Base-by-base conservation (phyloP, 2,329 filamentous ascomycete genomes). In the Colletotrichum godetiae region DNA sequence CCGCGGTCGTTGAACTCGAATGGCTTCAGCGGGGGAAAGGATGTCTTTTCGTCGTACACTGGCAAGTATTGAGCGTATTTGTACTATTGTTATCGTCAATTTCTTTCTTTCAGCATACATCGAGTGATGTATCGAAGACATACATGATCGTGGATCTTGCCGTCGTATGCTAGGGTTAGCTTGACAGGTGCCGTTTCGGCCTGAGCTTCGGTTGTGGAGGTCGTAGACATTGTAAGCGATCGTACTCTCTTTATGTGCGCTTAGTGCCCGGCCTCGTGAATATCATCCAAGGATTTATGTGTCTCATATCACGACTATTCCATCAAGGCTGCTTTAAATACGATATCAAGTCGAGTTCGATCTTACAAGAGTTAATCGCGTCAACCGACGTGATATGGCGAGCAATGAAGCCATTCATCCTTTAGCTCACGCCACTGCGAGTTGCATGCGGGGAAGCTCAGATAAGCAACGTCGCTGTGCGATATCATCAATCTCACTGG, bases 141-240 rank as follows among this genome's bases (percentile, higher is more conserved):
- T 59, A 67, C 68, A n/a, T 67, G 22, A 5, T 63, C 57, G 6
- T 73, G 64, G 46, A 67, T 68, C 27, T 68, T 52, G 2, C 68
- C 64, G 6, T 73, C 64, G 56, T 68, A 74, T 0, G 72, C 72
- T 27, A 68, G 33, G 3, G 58, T 65, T 4, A 76, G 65, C 13
- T 67, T 42, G 49, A 64, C 19, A 11, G 71, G 52, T 4, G 42
- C 55, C 31, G 35, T 33, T 1, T 68, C 10, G 11, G 53, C 46
- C 15, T 71, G 68, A 33, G 11, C 33, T 92, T 35, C 97, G 88
- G 78, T 92, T 93, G 81, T 98, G 93, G 3, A 94, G 94, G 79
- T 97, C 97, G 87, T 96, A 98, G 73, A 98, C 86, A 82, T 92
- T 97, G 3, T 22, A 27, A 2, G 27, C 4, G 27, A 27, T 27